A percentile compares a stretch with the other conserved stretches of the same genome.
phyloP scores from a whole-genome alignment of 2,329 filamentous ascomycete genomes.

The Exophiala bonariae region DNA sequence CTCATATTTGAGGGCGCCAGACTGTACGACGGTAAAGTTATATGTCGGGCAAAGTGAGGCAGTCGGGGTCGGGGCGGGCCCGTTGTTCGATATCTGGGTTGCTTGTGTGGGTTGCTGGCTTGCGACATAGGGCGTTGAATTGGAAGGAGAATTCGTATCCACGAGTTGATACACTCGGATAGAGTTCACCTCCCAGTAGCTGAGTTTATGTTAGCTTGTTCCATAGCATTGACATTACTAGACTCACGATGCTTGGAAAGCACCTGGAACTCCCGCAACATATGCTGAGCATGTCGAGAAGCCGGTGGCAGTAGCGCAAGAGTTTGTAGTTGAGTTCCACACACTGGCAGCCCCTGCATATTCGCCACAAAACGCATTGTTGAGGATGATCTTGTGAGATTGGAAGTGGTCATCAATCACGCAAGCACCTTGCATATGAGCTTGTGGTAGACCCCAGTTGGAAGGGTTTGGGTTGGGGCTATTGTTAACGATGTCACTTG shows the following conservation, averaged over 20 bases:
- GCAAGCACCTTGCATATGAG: slow-evolving; percentile 67
- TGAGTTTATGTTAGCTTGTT: background rate
- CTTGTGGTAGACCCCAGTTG: slow-evolving; percentile 46
- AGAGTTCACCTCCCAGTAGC: slow-evolving; percentile 28
- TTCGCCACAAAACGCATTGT: slow-evolving; percentile 77
- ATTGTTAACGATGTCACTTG: slow-evolving; percentile 40
- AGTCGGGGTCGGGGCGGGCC: slow-evolving; percentile 12
- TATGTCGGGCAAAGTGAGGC: slow-evolving; percentile 22
- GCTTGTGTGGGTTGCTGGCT: slow-evolving; percentile 20
- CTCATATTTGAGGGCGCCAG: slow-evolving; percentile 19
- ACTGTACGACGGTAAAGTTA: slow-evolving; percentile 23
- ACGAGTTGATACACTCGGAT: slow-evolving; percentile 27
- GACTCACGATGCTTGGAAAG: slow-evolving; percentile 22
- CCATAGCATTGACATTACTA: background rate
- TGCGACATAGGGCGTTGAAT: slow-evolving; percentile 19
- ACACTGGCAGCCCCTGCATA: slow-evolving; percentile 65
- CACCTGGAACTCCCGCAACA: slow-evolving; percentile 22
- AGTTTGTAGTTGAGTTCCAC: slow-evolving; percentile 22
- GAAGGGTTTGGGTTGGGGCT: slow-evolving; percentile 44
- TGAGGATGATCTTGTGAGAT: slow-evolving; percentile 70
- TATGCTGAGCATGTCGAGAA: slow-evolving; percentile 23
- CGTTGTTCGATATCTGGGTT: slow-evolving; percentile 10
- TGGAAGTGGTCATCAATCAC: slow-evolving; percentile 66
- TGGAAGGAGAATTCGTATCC: slow-evolving; percentile 8
- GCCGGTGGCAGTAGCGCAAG: slow-evolving; percentile 19